Evolutionary conservation across 305 asterid genomes (phyloP).

Genomic region (Fraxinus latifolia): DNA sequence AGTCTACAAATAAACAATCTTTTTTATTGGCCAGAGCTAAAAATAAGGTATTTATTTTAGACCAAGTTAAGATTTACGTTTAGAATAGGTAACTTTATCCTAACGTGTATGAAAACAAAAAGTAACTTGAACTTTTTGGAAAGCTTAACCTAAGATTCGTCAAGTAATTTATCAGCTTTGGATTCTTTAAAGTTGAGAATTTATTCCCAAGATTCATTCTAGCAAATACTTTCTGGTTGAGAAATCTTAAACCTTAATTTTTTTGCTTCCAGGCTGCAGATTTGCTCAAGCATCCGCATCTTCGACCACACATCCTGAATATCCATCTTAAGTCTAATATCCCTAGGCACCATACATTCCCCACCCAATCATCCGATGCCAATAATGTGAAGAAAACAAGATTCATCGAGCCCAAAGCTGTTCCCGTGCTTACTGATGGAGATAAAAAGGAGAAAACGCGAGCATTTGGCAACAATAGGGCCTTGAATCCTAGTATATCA

Average conservation of each 20-base stretch:
- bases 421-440: not conserved
- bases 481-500: conserved; percentile 90
- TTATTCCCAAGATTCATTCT: not conserved
- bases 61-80: not conserved
- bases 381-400: conserved; percentile 53
- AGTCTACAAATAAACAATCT: not conserved
- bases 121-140: not conserved
- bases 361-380: conserved; percentile 35
- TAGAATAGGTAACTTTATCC: not conserved
- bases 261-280: conserved; percentile 68
- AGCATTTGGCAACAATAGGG: conserved; percentile 71
- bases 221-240: not conserved
- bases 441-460: conserved; percentile 50
- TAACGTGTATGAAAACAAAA: not conserved
- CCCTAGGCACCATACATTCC: conserved; percentile 59
- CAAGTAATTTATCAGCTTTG: not conserved
- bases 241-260: not conserved
- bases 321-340: conserved; percentile 52
- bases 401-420: conserved; percentile 44
- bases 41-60: not conserved
- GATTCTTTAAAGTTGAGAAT: not conserved
- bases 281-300: conserved; percentile 76
- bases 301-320: conserved; percentile 65
- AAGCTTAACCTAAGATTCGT: not conserved
- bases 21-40: not conserved